Evolutionary conservation across 495 filamentous ascomycete species (phyloP).

Genomic region (Thermothielavioides terrestris): DNA sequence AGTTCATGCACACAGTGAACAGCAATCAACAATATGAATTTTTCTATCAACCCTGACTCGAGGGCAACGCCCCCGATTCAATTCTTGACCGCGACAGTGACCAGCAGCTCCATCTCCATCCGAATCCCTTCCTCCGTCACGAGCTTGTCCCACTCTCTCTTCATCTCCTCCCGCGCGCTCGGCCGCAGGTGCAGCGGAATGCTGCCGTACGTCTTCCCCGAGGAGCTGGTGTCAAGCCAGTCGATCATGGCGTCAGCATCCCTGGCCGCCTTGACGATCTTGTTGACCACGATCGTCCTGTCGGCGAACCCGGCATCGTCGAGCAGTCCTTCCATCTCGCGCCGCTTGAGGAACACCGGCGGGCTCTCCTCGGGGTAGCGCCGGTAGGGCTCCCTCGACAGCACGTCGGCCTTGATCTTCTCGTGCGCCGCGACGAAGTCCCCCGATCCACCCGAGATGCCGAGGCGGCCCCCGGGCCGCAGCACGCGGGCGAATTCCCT

Average conservation of each 20-base stretch:
- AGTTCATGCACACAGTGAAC: no score
- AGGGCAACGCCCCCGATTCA: background rate
- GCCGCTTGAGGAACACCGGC: background rate
- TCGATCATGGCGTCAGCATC: background rate
- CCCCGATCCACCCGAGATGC: background rate
- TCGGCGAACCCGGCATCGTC: background rate
- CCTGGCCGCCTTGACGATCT: background rate
- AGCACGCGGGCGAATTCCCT: background rate
- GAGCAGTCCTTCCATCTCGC: background rate
- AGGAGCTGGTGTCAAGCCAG: background rate
- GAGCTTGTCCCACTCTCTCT: background rate
- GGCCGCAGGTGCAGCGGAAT: background rate
- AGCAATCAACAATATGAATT: no score
- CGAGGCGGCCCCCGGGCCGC: background rate
- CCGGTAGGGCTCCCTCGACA: background rate
- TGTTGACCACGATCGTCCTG: background rate
- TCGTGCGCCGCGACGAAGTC: background rate
- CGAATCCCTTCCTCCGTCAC: background rate
- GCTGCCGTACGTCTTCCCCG: background rate
- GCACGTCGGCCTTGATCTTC: background rate
- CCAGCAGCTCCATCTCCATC: background rate
- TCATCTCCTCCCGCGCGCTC: background rate
- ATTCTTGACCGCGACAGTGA: background rate
- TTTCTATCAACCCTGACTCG: no score
- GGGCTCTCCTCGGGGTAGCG: background rate